Percentiles rank a stretch among this genome's conserved stretches.
phyloP scores from a whole-genome alignment of 2,329 filamentous ascomycete genomes.

The Penicillium sp. region DNA sequence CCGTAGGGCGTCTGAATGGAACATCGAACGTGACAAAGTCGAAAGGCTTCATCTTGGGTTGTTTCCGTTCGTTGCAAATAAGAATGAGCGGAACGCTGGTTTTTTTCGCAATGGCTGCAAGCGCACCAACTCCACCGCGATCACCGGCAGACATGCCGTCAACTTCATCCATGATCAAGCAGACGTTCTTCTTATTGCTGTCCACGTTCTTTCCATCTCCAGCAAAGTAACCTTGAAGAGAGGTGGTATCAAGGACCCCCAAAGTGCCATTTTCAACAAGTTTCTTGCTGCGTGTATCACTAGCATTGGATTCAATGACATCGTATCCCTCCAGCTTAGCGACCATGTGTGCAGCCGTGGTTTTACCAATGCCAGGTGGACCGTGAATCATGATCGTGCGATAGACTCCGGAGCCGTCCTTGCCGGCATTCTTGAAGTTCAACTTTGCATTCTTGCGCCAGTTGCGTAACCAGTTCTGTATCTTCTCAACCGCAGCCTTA shows the following conservation, averaged over 20 bases:
- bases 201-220: conserved; percentile 80
- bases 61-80: conserved; percentile 91
- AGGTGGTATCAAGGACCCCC: conserved; percentile 91
- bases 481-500: conserved; percentile 82
- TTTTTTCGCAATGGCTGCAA: conserved; percentile 94
- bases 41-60: conserved; percentile 98
- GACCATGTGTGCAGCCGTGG: conserved; percentile 90
- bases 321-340: conserved; percentile 93
- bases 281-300: conserved; percentile 93
- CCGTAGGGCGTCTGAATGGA: conserved; percentile 82
- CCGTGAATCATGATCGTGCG: conserved; percentile 94
- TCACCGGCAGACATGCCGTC: conserved; percentile 99
- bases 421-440: conserved; percentile 77
- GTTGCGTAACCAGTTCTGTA: conserved; percentile 80
- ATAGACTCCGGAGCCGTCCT: conserved; percentile 78
- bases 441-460: conserved; percentile 78
- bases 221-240: conserved; percentile 85
- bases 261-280: conserved; percentile 84
- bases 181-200: conserved; percentile 81
- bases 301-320: conserved; percentile 91
- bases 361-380: conserved; percentile 95
- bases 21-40: conserved; percentile 82
- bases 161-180: conserved; percentile 98
- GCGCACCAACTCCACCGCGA: conserved; percentile 87
- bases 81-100: conserved; percentile 92